Base-by-base conservation (phyloP, 169 alveolate species). In the Cryptosporidium sp. region DNA sequence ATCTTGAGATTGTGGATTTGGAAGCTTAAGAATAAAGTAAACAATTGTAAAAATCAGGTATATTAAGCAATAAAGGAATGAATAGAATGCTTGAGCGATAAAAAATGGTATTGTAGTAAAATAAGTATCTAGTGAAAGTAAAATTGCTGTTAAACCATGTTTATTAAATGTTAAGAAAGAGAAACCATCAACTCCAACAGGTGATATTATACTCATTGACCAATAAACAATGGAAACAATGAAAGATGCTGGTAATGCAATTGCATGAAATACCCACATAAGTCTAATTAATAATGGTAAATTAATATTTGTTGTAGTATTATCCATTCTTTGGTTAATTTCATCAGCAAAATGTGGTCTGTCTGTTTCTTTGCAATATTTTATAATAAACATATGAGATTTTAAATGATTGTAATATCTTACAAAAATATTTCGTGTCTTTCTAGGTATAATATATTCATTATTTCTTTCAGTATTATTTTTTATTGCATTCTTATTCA, bases 201-300 rank as follows among this genome's bases (percentile, higher is more conserved):
- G 89, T 26, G 89, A 60, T n/a, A 80, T 65, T 14, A 80, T 80
- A 48, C 75, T 80, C 89, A 80, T 80, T 18, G 67, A 26, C 89
- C 89, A 80, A n/a, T 80, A 80, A n/a, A 80, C 89, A 39, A 62
- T 80, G 8, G 80, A 52, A 65, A 80, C 89, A 35, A 80, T 80
- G 56, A 44, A 80, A 45, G 89, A 62, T 80, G 89, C 23, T 60
- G 89, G 89, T 1, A 80, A 48, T 23, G 89, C 56, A 80, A 80
- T 80, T 33, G 89, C 37, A 67, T 80, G 75, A 39, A 80, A 65
- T 44, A 80, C 61, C 89, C 89, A 80, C 75, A 80, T 80, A 16
- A 62, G 48, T 60, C 89, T 60, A 65, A 62, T 62, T 42, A 60
- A 37, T 31, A 80, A 42, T 1, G 75, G 89, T 26, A 80, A 31